A percentile compares a stretch with the other conserved stretches of the same genome.
These are phyloP conservation scores for Hypholoma sublateritium DNA, from an alignment of 768 basidiomycete species.

Conservation along the genomic window DNA sequence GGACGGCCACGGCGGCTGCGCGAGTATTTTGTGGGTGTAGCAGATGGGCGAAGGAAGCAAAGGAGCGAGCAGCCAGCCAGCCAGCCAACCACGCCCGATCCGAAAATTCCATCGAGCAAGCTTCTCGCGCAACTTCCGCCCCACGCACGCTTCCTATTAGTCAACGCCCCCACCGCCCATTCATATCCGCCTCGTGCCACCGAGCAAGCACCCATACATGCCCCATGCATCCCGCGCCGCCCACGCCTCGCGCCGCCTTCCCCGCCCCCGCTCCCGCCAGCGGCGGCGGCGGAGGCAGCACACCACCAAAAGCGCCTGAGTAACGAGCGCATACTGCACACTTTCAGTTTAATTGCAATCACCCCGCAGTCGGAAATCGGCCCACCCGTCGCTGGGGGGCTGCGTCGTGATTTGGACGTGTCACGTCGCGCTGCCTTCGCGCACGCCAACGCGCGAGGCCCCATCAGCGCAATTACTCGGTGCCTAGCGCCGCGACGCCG, in stretches of 20 bases:
- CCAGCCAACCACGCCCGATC: slow-evolving; percentile 7
- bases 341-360: slow-evolving; percentile 1
- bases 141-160: slow-evolving; percentile 14
- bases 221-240: neutral
- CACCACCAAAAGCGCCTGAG: neutral
- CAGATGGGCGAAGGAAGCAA: slow-evolving; percentile 2
- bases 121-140: slow-evolving; percentile 15
- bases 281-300: neutral
- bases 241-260: neutral
- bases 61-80: neutral
- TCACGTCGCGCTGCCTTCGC: slow-evolving; percentile 2
- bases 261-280: neutral
- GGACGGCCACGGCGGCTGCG: neutral
- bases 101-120: slow-evolving; percentile 11
- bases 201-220: slow-evolving; percentile 1
- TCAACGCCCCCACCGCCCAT: slow-evolving; percentile 8
- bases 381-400: neutral
- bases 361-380: neutral
- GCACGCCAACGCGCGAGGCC: neutral
- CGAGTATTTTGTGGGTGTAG: slow-evolving; percentile 1
- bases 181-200: slow-evolving; percentile 3
- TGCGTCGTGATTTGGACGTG: slow-evolving; percentile 5
- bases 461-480: neutral
- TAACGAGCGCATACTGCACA: neutral
- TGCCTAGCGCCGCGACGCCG: neutral